Conservation (phyloP, 352 stramenopile species). For the Pythium aristosporum region DNA sequence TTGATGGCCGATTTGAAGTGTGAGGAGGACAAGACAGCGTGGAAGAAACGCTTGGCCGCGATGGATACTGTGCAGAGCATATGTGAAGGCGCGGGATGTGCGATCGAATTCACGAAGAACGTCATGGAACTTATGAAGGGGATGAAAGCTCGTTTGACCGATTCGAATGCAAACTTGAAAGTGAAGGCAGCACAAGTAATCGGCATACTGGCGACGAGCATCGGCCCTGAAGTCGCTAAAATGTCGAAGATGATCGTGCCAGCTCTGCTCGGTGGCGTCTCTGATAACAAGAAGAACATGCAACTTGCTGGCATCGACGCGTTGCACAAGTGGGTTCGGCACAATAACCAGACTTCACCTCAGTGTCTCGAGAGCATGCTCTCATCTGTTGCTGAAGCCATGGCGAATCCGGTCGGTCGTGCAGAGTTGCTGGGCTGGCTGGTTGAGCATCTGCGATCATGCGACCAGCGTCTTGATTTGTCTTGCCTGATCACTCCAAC, state of each 20-base stretch:
- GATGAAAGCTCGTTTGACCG: conserved; percentile 74
- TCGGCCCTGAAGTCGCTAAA: conserved; percentile 74
- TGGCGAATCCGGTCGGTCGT: conserved; percentile 77
- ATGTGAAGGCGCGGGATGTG: conserved; percentile 68
- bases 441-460: conserved; percentile 60
- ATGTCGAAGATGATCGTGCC: conserved; percentile 80
- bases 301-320: conserved; percentile 72
- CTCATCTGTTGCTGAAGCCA: conserved; percentile 58
- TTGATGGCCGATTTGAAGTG: conserved; percentile 86
- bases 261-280: conserved; percentile 66
- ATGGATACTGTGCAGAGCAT: conserved; percentile 82
- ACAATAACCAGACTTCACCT: conserved; percentile 63
- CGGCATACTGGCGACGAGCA: conserved; percentile 65
- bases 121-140: conserved; percentile 76
- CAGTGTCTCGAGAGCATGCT: conserved; percentile 75
- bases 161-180: conserved; percentile 88
- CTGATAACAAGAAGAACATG: conserved; percentile 90
- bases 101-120: conserved; percentile 82
- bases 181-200: conserved; percentile 85
- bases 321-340: conserved; percentile 82
- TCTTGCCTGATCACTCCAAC: conserved; percentile 61
- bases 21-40: conserved; percentile 80
- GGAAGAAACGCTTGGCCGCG: conserved; percentile 81
- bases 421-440: conserved; percentile 78
- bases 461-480: conserved; percentile 66